These are phyloP conservation scores for Penicillium sp. DNA, from an alignment of 2,329 filamentous ascomycete species.

Conservation along the genomic window DNA sequence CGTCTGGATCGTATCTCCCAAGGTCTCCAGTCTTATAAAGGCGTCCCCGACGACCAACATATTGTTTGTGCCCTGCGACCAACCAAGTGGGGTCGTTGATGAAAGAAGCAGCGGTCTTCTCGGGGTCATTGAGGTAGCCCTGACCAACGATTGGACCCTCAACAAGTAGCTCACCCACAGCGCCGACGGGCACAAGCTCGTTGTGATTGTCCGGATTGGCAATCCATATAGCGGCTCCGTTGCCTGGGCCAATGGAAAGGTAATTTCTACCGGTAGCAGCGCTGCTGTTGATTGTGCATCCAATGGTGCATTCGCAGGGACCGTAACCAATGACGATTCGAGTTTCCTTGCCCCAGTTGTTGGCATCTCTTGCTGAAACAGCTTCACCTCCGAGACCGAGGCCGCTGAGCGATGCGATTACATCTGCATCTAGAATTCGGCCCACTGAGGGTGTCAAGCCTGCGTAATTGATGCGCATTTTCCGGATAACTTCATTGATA, in stretches of 20 bases:
- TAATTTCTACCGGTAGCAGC: conserved; percentile 35
- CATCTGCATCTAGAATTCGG: conserved; percentile 41
- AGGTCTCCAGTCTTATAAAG: conserved; percentile 44
- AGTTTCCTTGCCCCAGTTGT: conserved; percentile 41
- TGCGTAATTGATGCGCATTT: conserved; percentile 52
- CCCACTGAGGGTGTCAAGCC: conserved; percentile 61
- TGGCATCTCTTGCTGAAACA: conserved; percentile 40
- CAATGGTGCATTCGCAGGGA: conserved; percentile 44
- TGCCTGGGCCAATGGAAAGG: conserved; percentile 39
- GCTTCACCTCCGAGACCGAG: conserved; percentile 48
- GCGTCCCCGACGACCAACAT: conserved; percentile 30
- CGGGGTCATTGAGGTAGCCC: conserved; percentile 45
- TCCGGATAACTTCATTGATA: conserved; percentile 49
- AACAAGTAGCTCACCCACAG: conserved; percentile 47
- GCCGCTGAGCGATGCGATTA: conserved; percentile 41
- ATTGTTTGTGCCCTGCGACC: conserved; percentile 23
- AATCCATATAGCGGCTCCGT: conserved; percentile 40
- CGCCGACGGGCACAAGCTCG: conserved; percentile 41
- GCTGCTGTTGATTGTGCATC: conserved; percentile 40
- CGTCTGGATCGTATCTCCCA: conserved; percentile 38
- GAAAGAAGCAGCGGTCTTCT: conserved; percentile 37
- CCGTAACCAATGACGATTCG: conserved; percentile 47
- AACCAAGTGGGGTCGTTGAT: conserved; percentile 41
- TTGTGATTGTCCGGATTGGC: conserved; percentile 40
- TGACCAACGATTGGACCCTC: conserved; percentile 48